Evolutionary conservation across 805 yeast genomes (phyloP).

Genomic region (Hagleromyces aurorensis): DNA sequence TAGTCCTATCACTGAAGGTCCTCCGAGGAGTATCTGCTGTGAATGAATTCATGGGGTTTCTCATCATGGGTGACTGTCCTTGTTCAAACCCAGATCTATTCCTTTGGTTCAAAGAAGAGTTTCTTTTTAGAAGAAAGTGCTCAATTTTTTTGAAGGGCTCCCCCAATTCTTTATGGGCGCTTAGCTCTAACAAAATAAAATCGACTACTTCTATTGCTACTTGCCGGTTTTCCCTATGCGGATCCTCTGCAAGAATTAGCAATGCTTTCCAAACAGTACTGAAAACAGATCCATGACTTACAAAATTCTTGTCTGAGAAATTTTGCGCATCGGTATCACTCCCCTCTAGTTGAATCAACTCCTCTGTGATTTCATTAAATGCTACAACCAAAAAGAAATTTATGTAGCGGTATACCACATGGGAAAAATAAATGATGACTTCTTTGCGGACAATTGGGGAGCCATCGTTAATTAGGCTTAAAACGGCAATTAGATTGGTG

Average conservation of each 20-base stretch:
- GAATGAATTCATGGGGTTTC: conserved; percentile 12
- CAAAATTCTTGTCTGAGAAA: conserved; percentile 43
- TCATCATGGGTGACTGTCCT: conserved; percentile 32
- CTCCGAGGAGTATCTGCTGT: conserved; percentile 6
- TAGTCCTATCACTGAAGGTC: conserved; percentile 4
- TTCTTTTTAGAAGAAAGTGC: conserved; percentile 48
- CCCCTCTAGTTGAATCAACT: conserved; percentile 51
- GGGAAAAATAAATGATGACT: conserved; percentile 66
- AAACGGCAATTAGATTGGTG: conserved; percentile 57
- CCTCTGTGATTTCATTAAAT: conserved; percentile 75
- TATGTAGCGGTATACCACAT: conserved; percentile 59
- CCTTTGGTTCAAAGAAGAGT: conserved; percentile 15
- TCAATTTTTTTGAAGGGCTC: conserved; percentile 62
- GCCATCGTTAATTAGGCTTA: conserved; percentile 74
- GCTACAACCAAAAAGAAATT: conserved; percentile 81
- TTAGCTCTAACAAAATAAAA: conserved; percentile 52
- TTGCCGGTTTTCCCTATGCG: conserved; percentile 70
- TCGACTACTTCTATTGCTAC: conserved; percentile 72
- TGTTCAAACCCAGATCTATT: conserved; percentile 11
- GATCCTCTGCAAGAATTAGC: conserved; percentile 76
- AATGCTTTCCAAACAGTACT: conserved; percentile 84
- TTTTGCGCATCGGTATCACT: conserved; percentile 15
- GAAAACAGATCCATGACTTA: conserved; percentile 83
- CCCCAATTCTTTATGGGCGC: conserved; percentile 46
- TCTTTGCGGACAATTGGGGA: conserved; percentile 85